Conservation (phyloP, 352 stramenopile genomes). For the Achlya hypogyna region DNA sequence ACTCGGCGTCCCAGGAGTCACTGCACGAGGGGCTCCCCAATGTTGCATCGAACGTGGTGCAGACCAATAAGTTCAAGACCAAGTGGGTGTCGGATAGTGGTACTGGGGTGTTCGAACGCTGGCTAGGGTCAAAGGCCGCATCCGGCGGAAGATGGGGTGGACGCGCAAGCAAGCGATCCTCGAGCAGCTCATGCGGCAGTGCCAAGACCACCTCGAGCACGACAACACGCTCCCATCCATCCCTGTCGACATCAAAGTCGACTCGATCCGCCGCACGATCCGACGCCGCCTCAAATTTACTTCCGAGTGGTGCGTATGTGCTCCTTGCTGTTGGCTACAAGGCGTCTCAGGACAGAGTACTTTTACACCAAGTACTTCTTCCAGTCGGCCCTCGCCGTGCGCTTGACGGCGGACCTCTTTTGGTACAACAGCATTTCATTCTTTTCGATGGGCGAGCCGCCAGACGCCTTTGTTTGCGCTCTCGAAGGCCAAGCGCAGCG, state of each 20-base stretch:
- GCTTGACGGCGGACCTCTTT: conserved; percentile 11
- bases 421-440: neutral
- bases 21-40: neutral
- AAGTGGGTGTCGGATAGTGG: neutral
- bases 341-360: conserved; percentile 11
- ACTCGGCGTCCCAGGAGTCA: too few species aligned
- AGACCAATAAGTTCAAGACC: neutral
- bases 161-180: conserved; percentile 1
- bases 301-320: conserved; percentile 14
- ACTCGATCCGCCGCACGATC: neutral
- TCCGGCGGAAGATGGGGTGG: conserved; percentile 1
- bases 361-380: conserved; percentile 19
- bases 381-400: conserved; percentile 2
- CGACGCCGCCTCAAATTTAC: conserved; percentile 2
- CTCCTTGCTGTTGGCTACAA: too few species aligned
- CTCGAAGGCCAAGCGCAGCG: neutral
- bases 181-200: conserved; percentile 10
- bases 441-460: neutral
- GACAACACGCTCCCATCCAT: neutral
- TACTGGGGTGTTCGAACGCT: neutral
- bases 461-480: neutral
- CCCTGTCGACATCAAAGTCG: conserved; percentile 11
- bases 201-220: conserved; percentile 5
- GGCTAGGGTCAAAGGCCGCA: neutral
- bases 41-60: neutral